A percentile compares a stretch with the other conserved stretches of the same genome.
These are phyloP conservation scores for Helicostylum pulchrum DNA, from an alignment of 192 early-diverging fungal species.

Conservation along the genomic window DNA sequence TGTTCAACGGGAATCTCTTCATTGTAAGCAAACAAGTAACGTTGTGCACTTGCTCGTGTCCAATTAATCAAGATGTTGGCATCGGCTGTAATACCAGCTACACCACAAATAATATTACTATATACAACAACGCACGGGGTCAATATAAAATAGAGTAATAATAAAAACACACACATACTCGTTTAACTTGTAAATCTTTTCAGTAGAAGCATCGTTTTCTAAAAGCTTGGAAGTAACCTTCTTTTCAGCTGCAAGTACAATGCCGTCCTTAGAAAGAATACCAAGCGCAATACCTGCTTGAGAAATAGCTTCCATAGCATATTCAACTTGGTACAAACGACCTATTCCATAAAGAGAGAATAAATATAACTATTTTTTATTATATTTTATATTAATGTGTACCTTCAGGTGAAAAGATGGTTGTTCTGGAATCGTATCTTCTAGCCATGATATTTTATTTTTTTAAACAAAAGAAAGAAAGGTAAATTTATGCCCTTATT, in stretches of 20 bases:
- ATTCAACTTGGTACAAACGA: constrained; percentile 98
- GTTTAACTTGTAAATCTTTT: constrained; percentile 97
- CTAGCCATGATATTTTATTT: constrained; percentile 75
- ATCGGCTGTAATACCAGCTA: constrained; percentile 95
- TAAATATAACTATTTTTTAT: constrained; percentile 2
- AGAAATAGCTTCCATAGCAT: constrained; percentile 99
- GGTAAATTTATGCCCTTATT: no score
- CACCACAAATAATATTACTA: constrained; percentile 87
- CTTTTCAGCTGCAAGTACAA: constrained; percentile 96
- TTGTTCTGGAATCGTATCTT: constrained; percentile 97
- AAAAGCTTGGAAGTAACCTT: constrained; percentile 91
- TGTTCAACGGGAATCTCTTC: constrained; percentile 94
- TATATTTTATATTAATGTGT: constrained; percentile 9
- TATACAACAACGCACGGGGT: neutral
- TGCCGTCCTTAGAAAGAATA: constrained; percentile 86
- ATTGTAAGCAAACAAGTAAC: constrained; percentile 82
- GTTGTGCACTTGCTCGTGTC: constrained; percentile 81
- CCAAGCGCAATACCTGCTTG: constrained; percentile 95
- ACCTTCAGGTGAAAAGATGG: constrained; percentile 99
- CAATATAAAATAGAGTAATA: neutral
- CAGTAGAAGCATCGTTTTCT: constrained; percentile 77
- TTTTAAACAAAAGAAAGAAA: constrained; percentile 5
- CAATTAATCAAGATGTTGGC: constrained; percentile 95
- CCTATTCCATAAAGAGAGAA: constrained; percentile 47
- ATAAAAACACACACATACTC: constrained; percentile 55